Base-by-base conservation (phyloP, 805 yeast species). In the Barnettozyma sucrosica region DNA sequence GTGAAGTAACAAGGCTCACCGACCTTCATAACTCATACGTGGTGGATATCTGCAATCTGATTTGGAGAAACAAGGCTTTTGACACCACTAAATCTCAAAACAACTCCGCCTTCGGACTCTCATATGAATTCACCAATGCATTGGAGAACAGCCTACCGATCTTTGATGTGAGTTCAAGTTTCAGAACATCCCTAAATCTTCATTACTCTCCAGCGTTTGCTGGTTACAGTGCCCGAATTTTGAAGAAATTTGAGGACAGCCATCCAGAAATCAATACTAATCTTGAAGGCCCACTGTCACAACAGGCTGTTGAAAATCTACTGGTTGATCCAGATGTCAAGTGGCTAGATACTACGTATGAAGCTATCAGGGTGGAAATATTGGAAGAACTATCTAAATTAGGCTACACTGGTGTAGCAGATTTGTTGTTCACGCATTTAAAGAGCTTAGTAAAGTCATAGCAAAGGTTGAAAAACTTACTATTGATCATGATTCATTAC, bases 61-160 rank as follows among this genome's bases (percentile, higher is more conserved):
- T 76, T 0, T 81, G 85, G 85, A 62, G 83, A 49, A 76, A 79
- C 51, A 70, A 67, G 54, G 76, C 80, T 1, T 72, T 79, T 51
- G 68, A 68, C 23, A 57, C 58, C n/a, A 50, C 57, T 2, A 59
- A 57, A 62, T 69, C 55, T 10, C 16, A 26, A 14, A 51, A 55
- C 2, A 54, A 51, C 58, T 47, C 58, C 69, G 32, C 57, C 47
- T n/a, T 74, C 58, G 54, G 59, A 62, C 18, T 58, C 52, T 23
- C 67, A 53, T 30, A 52, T 71, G 49, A 58, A 56, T 49, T 53
- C 57, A 62, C 41, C 53, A 54, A 48, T 46, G 55, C 45, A 47
- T 57, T 55, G 47, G 56, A 50, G 43, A 44, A 51, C 9, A 48
- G 45, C 18, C 55, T 55, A 41, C 60, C 55, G 0, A 51, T 66